Conservation (phyloP, 164 flowering plant genomes). For the Berberis thunbergii region DNA sequence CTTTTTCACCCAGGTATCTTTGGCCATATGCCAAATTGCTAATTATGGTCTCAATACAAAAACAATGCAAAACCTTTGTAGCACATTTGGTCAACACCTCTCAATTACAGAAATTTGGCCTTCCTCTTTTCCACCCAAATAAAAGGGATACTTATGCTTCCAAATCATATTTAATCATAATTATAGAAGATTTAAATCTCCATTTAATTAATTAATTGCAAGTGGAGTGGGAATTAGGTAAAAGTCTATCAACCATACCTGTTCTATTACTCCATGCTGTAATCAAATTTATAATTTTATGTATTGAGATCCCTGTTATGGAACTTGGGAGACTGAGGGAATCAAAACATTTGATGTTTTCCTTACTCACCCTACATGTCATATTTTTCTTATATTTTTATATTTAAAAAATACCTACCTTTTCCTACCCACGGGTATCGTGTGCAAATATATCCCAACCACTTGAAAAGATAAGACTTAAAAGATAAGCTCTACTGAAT, state of each 20-base stretch:
- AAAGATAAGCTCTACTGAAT: not conserved
- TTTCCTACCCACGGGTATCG: conserved; percentile 2
- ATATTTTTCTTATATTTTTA: conserved; percentile 4
- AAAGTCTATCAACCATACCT: conserved; percentile 12
- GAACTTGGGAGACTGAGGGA: conserved; percentile 4
- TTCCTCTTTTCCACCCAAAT: not conserved
- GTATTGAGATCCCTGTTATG: conserved; percentile 4
- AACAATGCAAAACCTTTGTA: too few relatives aligned
- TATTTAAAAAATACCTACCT: conserved; percentile 4
- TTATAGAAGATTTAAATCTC: conserved; percentile 1
- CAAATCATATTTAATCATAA: not conserved
- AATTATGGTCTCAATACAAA: too few relatives aligned
- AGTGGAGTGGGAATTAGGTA: conserved; percentile 27
- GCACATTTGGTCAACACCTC: too few relatives aligned
- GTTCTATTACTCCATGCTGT: conserved; percentile 3
- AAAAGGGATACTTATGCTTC: not conserved
- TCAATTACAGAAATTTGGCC: too few relatives aligned
- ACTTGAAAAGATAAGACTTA: not conserved
- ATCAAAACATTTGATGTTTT: not conserved
- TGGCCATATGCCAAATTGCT: too few relatives aligned
- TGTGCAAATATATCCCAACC: conserved; percentile 1
- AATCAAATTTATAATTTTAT: too few relatives aligned
- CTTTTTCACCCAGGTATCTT: too few relatives aligned
- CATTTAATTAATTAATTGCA: conserved; percentile 10
- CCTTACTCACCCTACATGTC: not conserved